Conservation (phyloP, 306 rosid species). For the Corylus avellana region DNA sequence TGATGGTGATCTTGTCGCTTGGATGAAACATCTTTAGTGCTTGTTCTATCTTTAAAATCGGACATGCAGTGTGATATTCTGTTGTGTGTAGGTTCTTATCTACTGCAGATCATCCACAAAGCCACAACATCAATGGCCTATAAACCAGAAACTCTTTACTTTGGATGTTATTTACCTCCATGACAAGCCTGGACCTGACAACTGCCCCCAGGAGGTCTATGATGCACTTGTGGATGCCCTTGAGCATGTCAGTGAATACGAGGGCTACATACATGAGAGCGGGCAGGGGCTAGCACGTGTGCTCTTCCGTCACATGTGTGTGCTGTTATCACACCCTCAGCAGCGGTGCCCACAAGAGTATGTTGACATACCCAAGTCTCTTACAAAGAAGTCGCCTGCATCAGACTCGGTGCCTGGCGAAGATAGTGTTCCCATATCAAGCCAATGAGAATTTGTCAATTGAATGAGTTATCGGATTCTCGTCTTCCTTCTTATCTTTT, state of each 20-base stretch:
- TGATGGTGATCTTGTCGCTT: background rate
- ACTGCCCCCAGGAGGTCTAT: conserved; percentile 89
- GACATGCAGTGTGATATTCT: conserved; percentile 30
- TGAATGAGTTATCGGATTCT: background rate
- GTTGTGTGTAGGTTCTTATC: conserved; percentile 61
- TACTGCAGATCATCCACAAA: conserved; percentile 79
- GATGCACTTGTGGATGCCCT: conserved; percentile 85
- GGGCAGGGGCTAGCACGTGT: conserved; percentile 78
- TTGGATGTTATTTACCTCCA: conserved; percentile 93
- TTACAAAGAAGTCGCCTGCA: conserved; percentile 57
- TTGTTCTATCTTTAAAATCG: conserved; percentile 17
- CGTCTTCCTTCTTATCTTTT: conserved; percentile 7
- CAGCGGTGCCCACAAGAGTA: conserved; percentile 80
- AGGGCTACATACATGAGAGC: conserved; percentile 92
- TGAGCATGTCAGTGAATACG: conserved; percentile 84
- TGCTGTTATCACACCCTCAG: conserved; percentile 78
- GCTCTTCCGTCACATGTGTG: conserved; percentile 65
- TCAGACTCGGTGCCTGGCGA: conserved; percentile 54
- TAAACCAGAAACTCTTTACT: conserved; percentile 73
- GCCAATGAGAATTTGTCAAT: conserved; percentile 43
- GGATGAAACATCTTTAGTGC: background rate
- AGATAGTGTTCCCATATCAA: conserved; percentile 47
- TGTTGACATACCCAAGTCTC: conserved; percentile 77
- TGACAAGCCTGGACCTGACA: conserved; percentile 93
- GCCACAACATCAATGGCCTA: conserved; percentile 81